Conservation (phyloP, 768 basidiomycete species). For the Tremella yokohamensis region DNA sequence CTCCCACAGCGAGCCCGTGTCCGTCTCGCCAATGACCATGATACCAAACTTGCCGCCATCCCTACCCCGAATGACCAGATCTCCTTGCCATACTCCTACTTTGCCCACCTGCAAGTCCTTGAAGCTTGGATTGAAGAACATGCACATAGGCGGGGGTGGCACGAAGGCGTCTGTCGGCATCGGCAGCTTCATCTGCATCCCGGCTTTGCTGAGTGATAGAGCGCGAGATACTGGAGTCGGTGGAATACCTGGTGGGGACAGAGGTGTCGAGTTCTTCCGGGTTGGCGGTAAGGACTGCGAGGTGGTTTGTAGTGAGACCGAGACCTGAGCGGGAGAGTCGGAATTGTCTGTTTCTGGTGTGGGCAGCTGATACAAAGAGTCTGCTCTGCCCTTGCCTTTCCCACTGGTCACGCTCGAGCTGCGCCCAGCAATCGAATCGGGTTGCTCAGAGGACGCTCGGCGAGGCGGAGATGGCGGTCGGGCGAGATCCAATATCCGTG, state of each 20-base stretch:
- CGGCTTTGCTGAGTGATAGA: constrained; percentile 3
- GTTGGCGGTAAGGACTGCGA: constrained; percentile 10
- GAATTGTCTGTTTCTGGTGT: constrained; percentile 39
- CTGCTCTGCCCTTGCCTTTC: constrained; percentile 4
- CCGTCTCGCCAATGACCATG: constrained; percentile 37
- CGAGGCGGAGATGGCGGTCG: not conserved
- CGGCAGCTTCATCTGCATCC: constrained; percentile 12
- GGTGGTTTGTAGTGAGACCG: not conserved
- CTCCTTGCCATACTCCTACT: constrained; percentile 43
- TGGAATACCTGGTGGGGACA: constrained; percentile 2
- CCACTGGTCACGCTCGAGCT: not conserved
- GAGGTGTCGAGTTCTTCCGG: constrained; percentile 7
- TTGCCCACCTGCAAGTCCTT: constrained; percentile 41
- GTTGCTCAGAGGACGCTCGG: not conserved
- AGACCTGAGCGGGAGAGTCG: constrained; percentile 4
- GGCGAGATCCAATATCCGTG: not conserved
- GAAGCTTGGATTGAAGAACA: constrained; percentile 44
- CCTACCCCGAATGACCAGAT: constrained; percentile 37
- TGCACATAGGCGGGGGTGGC: constrained; percentile 47
- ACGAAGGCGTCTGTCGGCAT: constrained; percentile 37
- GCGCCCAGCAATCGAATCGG: not conserved
- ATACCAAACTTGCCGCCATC: constrained; percentile 38
- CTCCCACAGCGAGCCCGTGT: constrained; percentile 42
- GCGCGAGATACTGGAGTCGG: not conserved
- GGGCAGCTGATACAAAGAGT: constrained; percentile 26